A percentile compares a stretch with the other conserved stretches of the same genome.
Conservation (phyloP, 2,329 filamentous ascomycete species). For the Colletotrichum neosansevieriae region DNA sequence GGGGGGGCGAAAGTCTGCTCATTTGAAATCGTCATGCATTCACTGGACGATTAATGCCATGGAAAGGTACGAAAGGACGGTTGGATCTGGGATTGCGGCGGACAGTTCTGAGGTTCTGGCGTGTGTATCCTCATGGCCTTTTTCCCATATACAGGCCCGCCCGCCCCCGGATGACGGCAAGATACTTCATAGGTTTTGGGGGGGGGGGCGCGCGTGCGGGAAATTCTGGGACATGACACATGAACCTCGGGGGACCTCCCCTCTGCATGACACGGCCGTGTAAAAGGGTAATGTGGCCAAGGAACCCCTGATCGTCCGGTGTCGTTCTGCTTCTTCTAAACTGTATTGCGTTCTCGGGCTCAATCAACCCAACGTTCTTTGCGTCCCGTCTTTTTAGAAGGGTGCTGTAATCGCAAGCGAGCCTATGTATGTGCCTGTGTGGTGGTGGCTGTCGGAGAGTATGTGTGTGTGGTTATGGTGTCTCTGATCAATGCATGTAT, state of each 20-base stretch:
- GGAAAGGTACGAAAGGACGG: not conserved
- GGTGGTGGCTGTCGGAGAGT: slow-evolving; percentile 1
- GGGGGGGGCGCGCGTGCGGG: slow-evolving; percentile 2
- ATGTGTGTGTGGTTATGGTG: not conserved
- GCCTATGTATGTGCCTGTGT: slow-evolving; percentile 14
- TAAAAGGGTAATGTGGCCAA: slow-evolving; percentile 5
- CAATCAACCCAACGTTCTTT: slow-evolving; percentile 32
- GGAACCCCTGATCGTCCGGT: slow-evolving; percentile 37
- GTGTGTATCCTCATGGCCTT: not conserved
- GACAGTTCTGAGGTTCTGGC: not conserved
- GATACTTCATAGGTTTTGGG: slow-evolving; percentile 3
- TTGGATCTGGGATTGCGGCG: not conserved
- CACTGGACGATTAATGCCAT: slow-evolving; percentile 29
- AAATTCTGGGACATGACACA: slow-evolving; percentile 36
- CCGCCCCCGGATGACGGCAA: slow-evolving; percentile 7
- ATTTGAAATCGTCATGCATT: slow-evolving; percentile 6
- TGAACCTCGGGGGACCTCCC: slow-evolving; percentile 19
- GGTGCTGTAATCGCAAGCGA: slow-evolving; percentile 15
- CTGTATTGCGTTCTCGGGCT: slow-evolving; percentile 14
- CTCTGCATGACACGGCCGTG: slow-evolving; percentile 30
- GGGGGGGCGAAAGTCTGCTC: slow-evolving; percentile 13
- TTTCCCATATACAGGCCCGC: no score
- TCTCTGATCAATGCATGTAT: slow-evolving; percentile 28
- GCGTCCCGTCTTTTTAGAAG: slow-evolving; percentile 22
- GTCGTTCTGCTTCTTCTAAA: slow-evolving; percentile 14